A percentile compares a stretch with the other conserved stretches of the same genome.
These are phyloP conservation scores for Nakazawaea ambrosiae DNA, from an alignment of 805 yeast genomes.

Conservation along the genomic window DNA sequence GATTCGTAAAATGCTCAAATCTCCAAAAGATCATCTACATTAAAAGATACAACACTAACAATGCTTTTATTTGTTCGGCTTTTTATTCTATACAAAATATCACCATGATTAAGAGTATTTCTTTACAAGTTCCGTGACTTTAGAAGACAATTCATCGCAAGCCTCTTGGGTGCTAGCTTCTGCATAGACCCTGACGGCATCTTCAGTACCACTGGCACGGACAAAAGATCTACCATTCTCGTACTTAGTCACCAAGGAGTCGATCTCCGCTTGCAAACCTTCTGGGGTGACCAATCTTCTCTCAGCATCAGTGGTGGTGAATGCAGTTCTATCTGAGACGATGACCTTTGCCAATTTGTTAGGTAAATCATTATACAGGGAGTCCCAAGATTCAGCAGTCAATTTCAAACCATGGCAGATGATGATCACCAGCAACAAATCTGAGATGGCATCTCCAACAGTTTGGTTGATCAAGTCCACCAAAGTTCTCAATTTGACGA, in stretches of 20 bases:
- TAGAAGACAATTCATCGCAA: constrained; percentile 37
- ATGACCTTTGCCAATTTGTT: constrained; percentile 74
- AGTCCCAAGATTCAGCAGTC: constrained; percentile 68
- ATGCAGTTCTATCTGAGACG: constrained; percentile 74
- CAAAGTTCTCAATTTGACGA: constrained; percentile 50
- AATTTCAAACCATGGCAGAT: constrained; percentile 50
- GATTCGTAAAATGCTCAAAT: too few relatives aligned
- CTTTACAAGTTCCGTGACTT: constrained; percentile 31
- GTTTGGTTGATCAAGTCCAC: constrained; percentile 84
- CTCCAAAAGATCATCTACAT: too few relatives aligned
- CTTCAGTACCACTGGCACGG: constrained; percentile 96
- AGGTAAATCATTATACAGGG: constrained; percentile 77
- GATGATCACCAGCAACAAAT: constrained; percentile 68
- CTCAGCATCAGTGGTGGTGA: constrained; percentile 88
- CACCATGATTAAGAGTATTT: constrained; percentile 8
- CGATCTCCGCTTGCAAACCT: constrained; percentile 72
- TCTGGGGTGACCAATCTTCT: constrained; percentile 68
- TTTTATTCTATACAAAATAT: neutral
- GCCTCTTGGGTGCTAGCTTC: constrained; percentile 59
- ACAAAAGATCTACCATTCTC: constrained; percentile 79
- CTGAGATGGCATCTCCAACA: constrained; percentile 98
- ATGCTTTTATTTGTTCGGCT: too few relatives aligned
- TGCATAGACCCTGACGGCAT: constrained; percentile 92
- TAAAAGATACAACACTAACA: too few relatives aligned
- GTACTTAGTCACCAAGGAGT: constrained; percentile 49